Conservation (phyloP, 202 grass and related monocot species). For the Musa balbisiana region DNA sequence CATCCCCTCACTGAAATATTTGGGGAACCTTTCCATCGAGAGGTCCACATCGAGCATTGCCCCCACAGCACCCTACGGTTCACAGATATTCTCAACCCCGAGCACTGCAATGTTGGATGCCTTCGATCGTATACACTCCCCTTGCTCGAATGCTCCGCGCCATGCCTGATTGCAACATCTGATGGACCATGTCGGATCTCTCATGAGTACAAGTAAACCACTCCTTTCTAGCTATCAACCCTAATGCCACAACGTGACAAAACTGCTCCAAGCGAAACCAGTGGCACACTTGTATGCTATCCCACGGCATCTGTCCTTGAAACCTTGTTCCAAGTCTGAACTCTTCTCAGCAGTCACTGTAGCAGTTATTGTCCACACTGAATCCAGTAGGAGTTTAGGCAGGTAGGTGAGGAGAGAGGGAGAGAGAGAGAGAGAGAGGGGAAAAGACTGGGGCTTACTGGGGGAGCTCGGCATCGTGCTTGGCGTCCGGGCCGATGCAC, state of each 20-base stretch:
- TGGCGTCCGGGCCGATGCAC: background rate
- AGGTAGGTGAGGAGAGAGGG: background rate
- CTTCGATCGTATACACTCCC: background rate
- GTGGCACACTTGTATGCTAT: no score
- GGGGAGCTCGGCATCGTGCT: background rate
- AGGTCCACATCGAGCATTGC: conserved; percentile 1
- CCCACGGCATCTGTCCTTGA: background rate
- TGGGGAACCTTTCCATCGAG: background rate
- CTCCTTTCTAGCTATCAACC: background rate
- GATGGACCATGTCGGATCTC: background rate
- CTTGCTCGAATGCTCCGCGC: no score
- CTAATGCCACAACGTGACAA: background rate
- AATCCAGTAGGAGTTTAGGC: background rate
- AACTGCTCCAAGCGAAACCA: no score
- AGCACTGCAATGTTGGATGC: background rate
- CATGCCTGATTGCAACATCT: conserved; percentile 9
- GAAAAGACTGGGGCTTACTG: background rate
- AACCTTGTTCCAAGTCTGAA: background rate
- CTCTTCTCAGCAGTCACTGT: background rate
- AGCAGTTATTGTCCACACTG: background rate
- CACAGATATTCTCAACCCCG: background rate
- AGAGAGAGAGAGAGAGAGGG: background rate
- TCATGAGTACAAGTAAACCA: background rate
- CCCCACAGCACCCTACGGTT: background rate
- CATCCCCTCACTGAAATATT: background rate